phyloP scores from a whole-genome alignment of 78 protist species.

The Dictyostelium discoideum region dicty_2.7 NC_007089.4:4347501-4348000 shows the following conservation, averaged over 20 bases:
- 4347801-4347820: conserved; percentile 33
- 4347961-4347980: conserved; percentile 12
- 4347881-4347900: conserved; percentile 39
- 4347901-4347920: conserved; percentile 57
- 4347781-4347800: background rate
- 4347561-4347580: too few species aligned
- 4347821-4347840: conserved; percentile 32
- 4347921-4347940: conserved; percentile 36
- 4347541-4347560: too few species aligned
- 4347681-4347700: too few species aligned
- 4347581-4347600: too few species aligned
- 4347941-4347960: conserved; percentile 56
- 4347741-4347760: background rate
- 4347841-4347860: conserved; percentile 24
- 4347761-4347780: background rate
- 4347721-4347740: too few species aligned
- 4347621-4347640: too few species aligned
- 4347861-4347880: conserved; percentile 52
- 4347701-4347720: too few species aligned
- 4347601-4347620: too few species aligned
- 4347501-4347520: too few species aligned
- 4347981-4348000: conserved; percentile 20
- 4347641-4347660: too few species aligned
- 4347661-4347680: too few species aligned
- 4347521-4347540: too few species aligned